Evolutionary conservation across 2,329 filamentous ascomycete genomes (phyloP), one percentile per base, ranked within the genome.

Genomic region (Paracorniculantispora psalliotae): DNA sequence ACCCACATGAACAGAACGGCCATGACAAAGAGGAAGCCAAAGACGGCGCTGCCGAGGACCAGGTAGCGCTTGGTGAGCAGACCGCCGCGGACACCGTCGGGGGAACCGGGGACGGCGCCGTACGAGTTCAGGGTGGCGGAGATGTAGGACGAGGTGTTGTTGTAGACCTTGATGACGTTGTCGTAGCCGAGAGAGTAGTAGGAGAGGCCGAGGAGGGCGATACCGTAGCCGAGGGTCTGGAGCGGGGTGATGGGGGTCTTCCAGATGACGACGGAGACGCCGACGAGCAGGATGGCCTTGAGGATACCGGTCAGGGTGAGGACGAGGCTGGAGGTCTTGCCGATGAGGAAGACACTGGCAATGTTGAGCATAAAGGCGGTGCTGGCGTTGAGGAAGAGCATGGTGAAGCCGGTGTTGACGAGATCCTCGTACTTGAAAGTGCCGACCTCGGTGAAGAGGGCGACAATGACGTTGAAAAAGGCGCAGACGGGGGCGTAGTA

Each of bases 401-500:
- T 81, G 64, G 81, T 78, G 60, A 85, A 75, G 28, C 91, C 91
- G 7, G 90, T 72, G 28, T 80, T 79, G 67, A 84, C 79, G 63
- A 92, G 76, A 65, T 92, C 86, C 46, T 76, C 81, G 75, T 86
- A 79, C 49, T 83, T 80, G 74, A 96, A 84, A 39, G 70, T 77
- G 37, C 83, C 83, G 2, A 88, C 71, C 74, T 96, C 90, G n/a
- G 84, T 78, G 65, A 89, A 77, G 60, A 90, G 71, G 62, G 88
- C 85, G 35, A 91, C 84, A 39, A 88, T 66, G 59, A 88, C 78
- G 75, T 96, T 96, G 86, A 92, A 91, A 67, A 87, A 74, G 51
- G 90, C 89, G 74, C 91, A 96, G 51, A 91, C 86, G 5, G 91
- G 91, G 0, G 91, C 91, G 70, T 91, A 96, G 79, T 96, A 96